Evolutionary conservation across 257 asterid species (phyloP), one percentile per base, ranked within the genome.

Genomic region (Fraxinus cuspidata): DNA sequence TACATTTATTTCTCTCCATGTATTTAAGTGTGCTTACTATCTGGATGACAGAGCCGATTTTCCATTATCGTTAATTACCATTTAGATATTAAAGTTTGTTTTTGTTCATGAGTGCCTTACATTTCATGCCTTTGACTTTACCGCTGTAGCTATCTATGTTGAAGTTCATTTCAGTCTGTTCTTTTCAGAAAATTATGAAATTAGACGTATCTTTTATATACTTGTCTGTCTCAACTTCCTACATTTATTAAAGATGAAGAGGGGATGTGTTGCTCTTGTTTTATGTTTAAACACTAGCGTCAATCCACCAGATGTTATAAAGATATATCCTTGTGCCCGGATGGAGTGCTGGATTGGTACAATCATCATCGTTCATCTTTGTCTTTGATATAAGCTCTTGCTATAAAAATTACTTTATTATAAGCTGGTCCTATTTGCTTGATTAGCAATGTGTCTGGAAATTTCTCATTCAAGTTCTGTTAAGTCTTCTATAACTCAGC

Each of bases 321-420:
- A 31, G 34, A 31, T 31, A 31, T 31, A 0, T 31, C 34, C 34
- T 31, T 31, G 4, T 31, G 5, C 34, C 34, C 34, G 34, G 34
- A 31, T 31, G 34, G 34, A 31, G 34, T 31, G 34, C 34, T 31
- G 34, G 34, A 31, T 31, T 31, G 34, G 34, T 31, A 31, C 34
- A 31, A 31, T 31, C 34, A 31, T 31, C 34, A 31, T 31, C 34
- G n/a, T n/a, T 74, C 80, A 72, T 81, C 73, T 79, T 44, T 79
- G 38, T 69, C 5, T 15, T 27, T 63, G 49, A 77, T 42, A 73
- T 11, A 56, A 42, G 44, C 49, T 7, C 49, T 68, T 69, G 69
- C 68, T 76, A 5, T 78, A 63, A 49, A 65, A 25, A 27, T 69
- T 32, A 42, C 18, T 19, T 31, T 34, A 35, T 58, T 53, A 7